Evolutionary conservation across 2,329 filamentous ascomycete genomes (phyloP).

Genomic region (Capronia epimyces): DNA sequence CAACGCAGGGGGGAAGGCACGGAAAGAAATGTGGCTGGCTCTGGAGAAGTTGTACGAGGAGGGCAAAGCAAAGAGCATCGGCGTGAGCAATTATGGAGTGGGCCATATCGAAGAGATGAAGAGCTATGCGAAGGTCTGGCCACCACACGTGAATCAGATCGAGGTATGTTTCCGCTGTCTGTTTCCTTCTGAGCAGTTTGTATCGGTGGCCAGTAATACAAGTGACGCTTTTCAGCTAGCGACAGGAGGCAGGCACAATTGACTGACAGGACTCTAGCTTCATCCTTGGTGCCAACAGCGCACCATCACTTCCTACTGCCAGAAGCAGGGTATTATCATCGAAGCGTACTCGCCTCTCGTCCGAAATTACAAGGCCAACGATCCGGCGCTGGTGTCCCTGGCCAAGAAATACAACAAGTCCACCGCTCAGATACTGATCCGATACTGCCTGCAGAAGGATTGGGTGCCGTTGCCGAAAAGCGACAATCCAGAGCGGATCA

Average conservation of each 20-base stretch:
- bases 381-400: constrained; percentile 59
- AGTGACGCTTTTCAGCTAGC: neutral
- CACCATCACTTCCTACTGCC: constrained; percentile 53
- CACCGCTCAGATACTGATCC: constrained; percentile 69
- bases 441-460: constrained; percentile 77
- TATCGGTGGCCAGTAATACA: no score
- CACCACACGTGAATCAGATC: constrained; percentile 68
- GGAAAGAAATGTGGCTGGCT: constrained; percentile 61
- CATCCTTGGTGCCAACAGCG: constrained; percentile 68
- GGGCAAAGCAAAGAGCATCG: constrained; percentile 60
- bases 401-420: constrained; percentile 68
- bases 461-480: constrained; percentile 70
- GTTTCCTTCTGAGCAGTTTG: neutral
- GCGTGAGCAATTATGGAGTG: constrained; percentile 67
- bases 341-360: constrained; percentile 53
- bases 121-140: constrained; percentile 59
- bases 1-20: constrained; percentile 48
- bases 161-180: constrained; percentile 48
- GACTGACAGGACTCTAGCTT: constrained; percentile 44
- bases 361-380: constrained; percentile 66
- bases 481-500: constrained; percentile 61
- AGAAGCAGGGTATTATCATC: constrained; percentile 47
- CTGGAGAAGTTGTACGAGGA: constrained; percentile 58
- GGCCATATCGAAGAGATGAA: constrained; percentile 65
- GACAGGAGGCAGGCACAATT: neutral